phyloP scores from a whole-genome alignment of 2,329 filamentous ascomycete species.

The Pseudofabraea citricarpa region DNA sequence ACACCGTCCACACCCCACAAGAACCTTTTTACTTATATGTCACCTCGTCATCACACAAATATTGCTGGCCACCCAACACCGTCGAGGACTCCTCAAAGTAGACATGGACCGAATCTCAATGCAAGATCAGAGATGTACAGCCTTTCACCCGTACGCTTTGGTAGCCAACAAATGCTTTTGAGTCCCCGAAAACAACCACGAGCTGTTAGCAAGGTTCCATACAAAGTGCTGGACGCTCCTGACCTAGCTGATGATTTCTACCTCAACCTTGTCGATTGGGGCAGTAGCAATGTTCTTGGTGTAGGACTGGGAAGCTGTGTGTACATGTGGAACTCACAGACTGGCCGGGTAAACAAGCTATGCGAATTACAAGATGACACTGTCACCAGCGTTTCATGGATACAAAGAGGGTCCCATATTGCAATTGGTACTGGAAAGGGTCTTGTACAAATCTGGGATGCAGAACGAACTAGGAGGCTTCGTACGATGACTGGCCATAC shows the following conservation, averaged over 20 bases:
- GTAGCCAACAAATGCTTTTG: slow-evolving; percentile 88
- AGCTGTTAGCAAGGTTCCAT: slow-evolving; percentile 91
- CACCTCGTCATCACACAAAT: slow-evolving; percentile 61
- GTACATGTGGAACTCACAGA: slow-evolving; percentile 97
- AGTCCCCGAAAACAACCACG: slow-evolving; percentile 85
- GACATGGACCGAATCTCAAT: slow-evolving; percentile 84
- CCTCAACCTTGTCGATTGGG: slow-evolving; percentile 96
- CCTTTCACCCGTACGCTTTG: slow-evolving; percentile 86
- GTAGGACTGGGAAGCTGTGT: slow-evolving; percentile 90
- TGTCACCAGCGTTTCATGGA: slow-evolving; percentile 97
- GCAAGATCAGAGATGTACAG: slow-evolving; percentile 92
- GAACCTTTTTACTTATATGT: slow-evolving; percentile 91
- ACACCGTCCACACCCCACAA: slow-evolving; percentile 96
- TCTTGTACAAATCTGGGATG: slow-evolving; percentile 96
- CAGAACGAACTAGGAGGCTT: slow-evolving; percentile 75
- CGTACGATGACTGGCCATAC: slow-evolving; percentile 97
- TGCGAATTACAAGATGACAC: slow-evolving; percentile 90
- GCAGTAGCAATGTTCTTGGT: slow-evolving; percentile 87
- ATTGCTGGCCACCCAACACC: slow-evolving; percentile 81
- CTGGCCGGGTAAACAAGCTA: slow-evolving; percentile 86
- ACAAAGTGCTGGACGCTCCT: slow-evolving; percentile 94
- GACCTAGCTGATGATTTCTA: slow-evolving; percentile 98
- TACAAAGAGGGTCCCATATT: slow-evolving; percentile 92
- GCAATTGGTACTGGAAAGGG: slow-evolving; percentile 94
- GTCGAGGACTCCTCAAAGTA: slow-evolving; percentile 81